These are phyloP conservation scores for Fremontodendron californicum DNA, from an alignment of 345 rosid genomes.

Conservation along the genomic window DNA sequence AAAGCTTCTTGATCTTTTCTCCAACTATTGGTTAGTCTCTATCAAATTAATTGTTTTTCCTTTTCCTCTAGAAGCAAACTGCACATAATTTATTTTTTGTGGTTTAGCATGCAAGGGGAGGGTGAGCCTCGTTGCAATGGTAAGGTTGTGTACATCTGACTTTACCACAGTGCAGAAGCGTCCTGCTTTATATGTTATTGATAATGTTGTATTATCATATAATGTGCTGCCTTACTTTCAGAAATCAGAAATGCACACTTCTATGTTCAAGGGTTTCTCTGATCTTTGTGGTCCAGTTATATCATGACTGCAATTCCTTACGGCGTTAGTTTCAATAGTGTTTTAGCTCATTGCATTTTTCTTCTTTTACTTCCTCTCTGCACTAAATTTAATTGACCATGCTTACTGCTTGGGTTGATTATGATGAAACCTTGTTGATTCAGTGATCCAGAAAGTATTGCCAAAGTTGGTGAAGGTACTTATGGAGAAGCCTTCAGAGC, in stretches of 20 bases:
- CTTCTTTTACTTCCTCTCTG: conserved; percentile 8
- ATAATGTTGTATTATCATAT: neutral
- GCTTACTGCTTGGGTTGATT: conserved; percentile 16
- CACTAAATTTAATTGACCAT: neutral
- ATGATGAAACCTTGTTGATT: conserved; percentile 20
- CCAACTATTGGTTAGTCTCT: conserved; percentile 67
- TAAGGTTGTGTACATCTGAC: neutral
- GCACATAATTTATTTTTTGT: neutral
- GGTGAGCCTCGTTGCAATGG: neutral
- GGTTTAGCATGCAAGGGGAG: neutral
- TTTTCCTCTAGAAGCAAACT: neutral
- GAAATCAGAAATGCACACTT: neutral
- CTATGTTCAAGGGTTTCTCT: neutral
- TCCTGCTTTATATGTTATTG: neutral
- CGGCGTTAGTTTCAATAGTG: neutral
- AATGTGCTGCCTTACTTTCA: neutral
- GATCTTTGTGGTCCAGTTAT: neutral
- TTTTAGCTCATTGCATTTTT: neutral
- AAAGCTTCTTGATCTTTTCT: conserved; percentile 56
- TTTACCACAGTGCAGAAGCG: neutral
- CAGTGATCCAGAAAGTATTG: conserved; percentile 68
- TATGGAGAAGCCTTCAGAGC: conserved; percentile 90
- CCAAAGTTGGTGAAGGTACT: conserved; percentile 95
- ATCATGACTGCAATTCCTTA: neutral
- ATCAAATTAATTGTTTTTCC: neutral